Percentiles rank a stretch among this genome's conserved stretches.
phyloP scores from a whole-genome alignment of 345 rosid species.

The Cardamine resedifolia region DNA sequence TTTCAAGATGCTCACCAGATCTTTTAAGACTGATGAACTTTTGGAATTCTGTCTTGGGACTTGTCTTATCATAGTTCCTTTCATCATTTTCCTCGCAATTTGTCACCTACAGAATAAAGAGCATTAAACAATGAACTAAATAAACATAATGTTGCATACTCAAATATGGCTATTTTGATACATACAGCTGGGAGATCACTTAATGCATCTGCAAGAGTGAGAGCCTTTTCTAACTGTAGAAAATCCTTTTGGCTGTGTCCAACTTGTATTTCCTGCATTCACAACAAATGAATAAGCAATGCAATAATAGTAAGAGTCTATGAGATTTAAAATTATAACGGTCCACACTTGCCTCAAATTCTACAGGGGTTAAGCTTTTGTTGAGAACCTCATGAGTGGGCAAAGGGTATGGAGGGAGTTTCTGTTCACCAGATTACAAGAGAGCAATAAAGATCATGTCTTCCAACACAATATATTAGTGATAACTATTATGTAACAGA shows the following conservation, averaged over 20 bases:
- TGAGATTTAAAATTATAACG: background rate
- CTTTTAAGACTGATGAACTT: constrained; percentile 35
- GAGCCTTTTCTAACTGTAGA: constrained; percentile 35
- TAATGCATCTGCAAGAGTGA: constrained; percentile 44
- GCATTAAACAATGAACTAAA: background rate
- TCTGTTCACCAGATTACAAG: constrained; percentile 33
- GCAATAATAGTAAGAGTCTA: background rate
- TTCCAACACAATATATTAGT: background rate
- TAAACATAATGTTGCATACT: background rate
- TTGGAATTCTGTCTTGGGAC: constrained; percentile 35
- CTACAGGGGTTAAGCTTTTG: constrained; percentile 27
- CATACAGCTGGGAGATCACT: constrained; percentile 48
- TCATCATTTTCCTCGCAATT: constrained; percentile 35
- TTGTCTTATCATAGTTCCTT: constrained; percentile 18
- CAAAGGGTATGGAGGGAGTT: constrained; percentile 50
- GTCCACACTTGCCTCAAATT: constrained; percentile 44
- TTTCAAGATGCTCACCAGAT: constrained; percentile 26
- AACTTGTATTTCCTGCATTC: constrained; percentile 40
- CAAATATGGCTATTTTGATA: background rate
- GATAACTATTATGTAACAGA: background rate
- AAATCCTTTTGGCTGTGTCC: constrained; percentile 27
- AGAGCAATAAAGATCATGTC: background rate
- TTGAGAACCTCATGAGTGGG: constrained; percentile 47
- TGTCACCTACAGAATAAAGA: constrained; percentile 30
- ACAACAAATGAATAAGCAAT: background rate